phyloP scores from a whole-genome alignment of 805 yeast genomes.

The Peterozyma toletana region DNA sequence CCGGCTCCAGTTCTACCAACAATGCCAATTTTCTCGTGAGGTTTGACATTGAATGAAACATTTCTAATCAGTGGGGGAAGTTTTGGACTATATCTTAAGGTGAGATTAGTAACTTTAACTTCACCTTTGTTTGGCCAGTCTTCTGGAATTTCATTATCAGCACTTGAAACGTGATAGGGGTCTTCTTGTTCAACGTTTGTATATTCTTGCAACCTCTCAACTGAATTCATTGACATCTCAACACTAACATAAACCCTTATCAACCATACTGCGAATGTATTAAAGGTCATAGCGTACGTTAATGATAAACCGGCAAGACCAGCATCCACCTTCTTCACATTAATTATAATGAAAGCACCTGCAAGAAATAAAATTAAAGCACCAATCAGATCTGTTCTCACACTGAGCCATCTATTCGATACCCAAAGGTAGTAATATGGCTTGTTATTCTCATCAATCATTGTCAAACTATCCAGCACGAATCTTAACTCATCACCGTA shows the following conservation, averaged over 20 bases:
- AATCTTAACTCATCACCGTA: slow-evolving; percentile 52
- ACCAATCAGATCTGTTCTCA: slow-evolving; percentile 75
- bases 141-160: slow-evolving; percentile 16
- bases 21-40: slow-evolving; percentile 74
- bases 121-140: slow-evolving; percentile 61
- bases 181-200: slow-evolving; percentile 66
- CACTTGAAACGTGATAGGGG: slow-evolving; percentile 45
- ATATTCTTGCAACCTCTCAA: slow-evolving; percentile 81
- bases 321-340: slow-evolving; percentile 58
- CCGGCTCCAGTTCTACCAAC: slow-evolving; percentile 92
- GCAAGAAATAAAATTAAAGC: slow-evolving; percentile 72
- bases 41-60: slow-evolving; percentile 46
- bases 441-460: slow-evolving; percentile 70
- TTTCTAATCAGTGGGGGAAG: slow-evolving; percentile 61
- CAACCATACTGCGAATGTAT: slow-evolving; percentile 83
- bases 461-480: slow-evolving; percentile 42
- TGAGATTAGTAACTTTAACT: slow-evolving; percentile 51
- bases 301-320: slow-evolving; percentile 83
- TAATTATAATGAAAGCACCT: slow-evolving; percentile 57
- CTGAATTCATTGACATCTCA: slow-evolving; percentile 86
- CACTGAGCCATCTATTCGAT: slow-evolving; percentile 88
- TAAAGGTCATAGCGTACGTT: slow-evolving; percentile 76
- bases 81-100: slow-evolving; percentile 66
- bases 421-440: slow-evolving; percentile 65
- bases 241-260: slow-evolving; percentile 92